A percentile compares a stretch with the other conserved stretches of the same genome.
These are phyloP conservation scores for Gossypium sturtianum DNA, from an alignment of 345 rosid species.

Conservation along the genomic window DNA sequence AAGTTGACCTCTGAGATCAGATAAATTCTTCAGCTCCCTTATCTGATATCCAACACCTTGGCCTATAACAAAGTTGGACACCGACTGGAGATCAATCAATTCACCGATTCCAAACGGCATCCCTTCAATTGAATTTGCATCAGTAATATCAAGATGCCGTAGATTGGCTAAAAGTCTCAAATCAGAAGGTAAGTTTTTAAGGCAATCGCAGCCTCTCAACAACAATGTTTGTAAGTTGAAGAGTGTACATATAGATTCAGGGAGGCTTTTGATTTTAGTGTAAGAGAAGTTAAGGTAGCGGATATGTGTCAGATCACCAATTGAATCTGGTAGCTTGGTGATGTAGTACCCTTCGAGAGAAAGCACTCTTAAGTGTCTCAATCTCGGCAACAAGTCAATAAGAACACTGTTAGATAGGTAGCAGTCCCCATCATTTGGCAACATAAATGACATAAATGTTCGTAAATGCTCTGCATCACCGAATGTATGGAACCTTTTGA, in stretches of 20 bases:
- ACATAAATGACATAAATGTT: neutral
- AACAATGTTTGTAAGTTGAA: conserved; percentile 17
- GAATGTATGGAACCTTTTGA: neutral
- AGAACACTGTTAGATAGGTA: neutral
- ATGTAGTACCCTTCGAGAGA: neutral
- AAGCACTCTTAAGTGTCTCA: neutral
- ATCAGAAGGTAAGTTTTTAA: conserved; percentile 14
- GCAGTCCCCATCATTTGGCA: neutral
- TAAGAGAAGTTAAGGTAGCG: conserved; percentile 18
- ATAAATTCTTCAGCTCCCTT: conserved; percentile 21
- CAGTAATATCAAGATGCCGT: conserved; percentile 23
- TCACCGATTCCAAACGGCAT: conserved; percentile 19
- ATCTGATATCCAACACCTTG: neutral
- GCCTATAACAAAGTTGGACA: conserved; percentile 23
- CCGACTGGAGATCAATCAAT: conserved; percentile 13
- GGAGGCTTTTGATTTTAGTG: conserved; percentile 9
- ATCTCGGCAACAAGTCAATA: neutral
- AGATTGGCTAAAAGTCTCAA: conserved; percentile 18
- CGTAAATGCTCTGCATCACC: conserved; percentile 4
- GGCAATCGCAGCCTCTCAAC: conserved; percentile 11
- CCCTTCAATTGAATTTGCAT: conserved; percentile 2
- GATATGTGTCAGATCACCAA: conserved; percentile 17
- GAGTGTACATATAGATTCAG: neutral
- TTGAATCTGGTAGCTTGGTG: conserved; percentile 15
- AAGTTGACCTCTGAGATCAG: conserved; percentile 16